Conservation (phyloP, 2,329 filamentous ascomycete species). For the Alternaria burnsii region DNA sequence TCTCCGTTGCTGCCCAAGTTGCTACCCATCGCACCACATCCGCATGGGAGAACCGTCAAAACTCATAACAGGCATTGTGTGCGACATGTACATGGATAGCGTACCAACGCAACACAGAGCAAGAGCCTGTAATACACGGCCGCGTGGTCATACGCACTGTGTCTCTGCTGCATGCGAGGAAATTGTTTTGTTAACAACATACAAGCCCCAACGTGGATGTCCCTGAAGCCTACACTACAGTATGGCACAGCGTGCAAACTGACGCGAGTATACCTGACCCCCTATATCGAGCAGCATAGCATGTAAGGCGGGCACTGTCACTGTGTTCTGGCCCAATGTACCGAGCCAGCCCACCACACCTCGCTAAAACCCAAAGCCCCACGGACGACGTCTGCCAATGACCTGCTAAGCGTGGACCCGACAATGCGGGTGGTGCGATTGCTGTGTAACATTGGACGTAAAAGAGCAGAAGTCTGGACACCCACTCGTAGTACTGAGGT, state of each 20-base stretch:
- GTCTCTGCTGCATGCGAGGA: not conserved
- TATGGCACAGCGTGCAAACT: not conserved
- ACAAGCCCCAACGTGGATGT: not conserved
- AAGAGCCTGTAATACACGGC: not conserved
- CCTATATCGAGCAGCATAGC: not conserved
- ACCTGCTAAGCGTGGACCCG: not conserved
- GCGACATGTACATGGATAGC: not conserved
- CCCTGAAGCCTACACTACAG: not conserved
- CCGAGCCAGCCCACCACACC: slow-evolving; percentile 9
- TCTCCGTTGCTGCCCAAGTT: not conserved
- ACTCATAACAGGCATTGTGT: not conserved
- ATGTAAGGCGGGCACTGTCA: not conserved
- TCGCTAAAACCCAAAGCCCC: slow-evolving; percentile 8
- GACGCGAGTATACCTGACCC: not conserved
- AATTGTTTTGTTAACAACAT: not conserved
- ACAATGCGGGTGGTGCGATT: not conserved
- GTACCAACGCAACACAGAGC: not conserved
- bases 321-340: not conserved
- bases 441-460: slow-evolving; percentile 7
- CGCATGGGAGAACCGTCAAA: not conserved
- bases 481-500: not conserved
- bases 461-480: not conserved
- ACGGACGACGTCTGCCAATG: not conserved
- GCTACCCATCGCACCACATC: not conserved
- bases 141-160: not conserved